phyloP scores from a whole-genome alignment of 2,329 filamentous ascomycete species.

The Hysterium pulicare region DNA sequence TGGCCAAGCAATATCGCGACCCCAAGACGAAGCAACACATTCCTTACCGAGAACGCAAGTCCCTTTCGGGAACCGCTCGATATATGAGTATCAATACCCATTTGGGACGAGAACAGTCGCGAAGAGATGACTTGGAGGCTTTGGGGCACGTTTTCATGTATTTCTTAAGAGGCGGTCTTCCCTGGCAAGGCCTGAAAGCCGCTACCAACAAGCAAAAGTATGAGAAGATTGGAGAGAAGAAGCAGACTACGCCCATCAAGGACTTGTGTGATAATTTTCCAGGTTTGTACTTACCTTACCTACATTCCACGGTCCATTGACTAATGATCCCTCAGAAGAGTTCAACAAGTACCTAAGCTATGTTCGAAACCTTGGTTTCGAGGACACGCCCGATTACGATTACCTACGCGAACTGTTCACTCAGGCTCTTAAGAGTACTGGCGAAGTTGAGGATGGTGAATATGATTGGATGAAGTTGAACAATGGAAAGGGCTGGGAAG shows the following conservation, averaged over 20 bases:
- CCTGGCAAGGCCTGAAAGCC: conserved; percentile 67
- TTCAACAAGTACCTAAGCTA: conserved; percentile 98
- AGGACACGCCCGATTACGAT: conserved; percentile 98
- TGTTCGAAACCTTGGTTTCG: conserved; percentile 95
- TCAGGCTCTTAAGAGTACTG: conserved; percentile 88
- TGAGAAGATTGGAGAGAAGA: conserved; percentile 99
- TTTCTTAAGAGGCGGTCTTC: conserved; percentile 63
- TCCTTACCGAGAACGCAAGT: conserved; percentile 94
- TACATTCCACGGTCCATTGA: not conserved
- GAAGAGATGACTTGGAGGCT: conserved; percentile 92
- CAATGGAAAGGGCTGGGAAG: conserved; percentile 89
- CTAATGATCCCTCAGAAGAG: conserved; percentile 61
- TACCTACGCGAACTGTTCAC: conserved; percentile 96
- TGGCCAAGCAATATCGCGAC: conserved; percentile 99
- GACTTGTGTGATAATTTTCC: conserved; percentile 95
- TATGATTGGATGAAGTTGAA: conserved; percentile 99
- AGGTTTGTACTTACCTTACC: conserved; percentile 44
- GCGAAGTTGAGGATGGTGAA: conserved; percentile 94
- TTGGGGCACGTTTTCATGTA: conserved; percentile 69
- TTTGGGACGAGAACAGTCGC: conserved; percentile 90
- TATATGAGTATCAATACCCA: conserved; percentile 99
- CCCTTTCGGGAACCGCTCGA: conserved; percentile 88
- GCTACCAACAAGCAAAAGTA: conserved; percentile 92
- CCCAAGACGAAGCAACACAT: conserved; percentile 99
- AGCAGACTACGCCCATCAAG: conserved; percentile 95